Evolutionary conservation across 192 early-diverging fungal genomes (phyloP).

Genomic region (Chytriomyces hyalinus): DNA sequence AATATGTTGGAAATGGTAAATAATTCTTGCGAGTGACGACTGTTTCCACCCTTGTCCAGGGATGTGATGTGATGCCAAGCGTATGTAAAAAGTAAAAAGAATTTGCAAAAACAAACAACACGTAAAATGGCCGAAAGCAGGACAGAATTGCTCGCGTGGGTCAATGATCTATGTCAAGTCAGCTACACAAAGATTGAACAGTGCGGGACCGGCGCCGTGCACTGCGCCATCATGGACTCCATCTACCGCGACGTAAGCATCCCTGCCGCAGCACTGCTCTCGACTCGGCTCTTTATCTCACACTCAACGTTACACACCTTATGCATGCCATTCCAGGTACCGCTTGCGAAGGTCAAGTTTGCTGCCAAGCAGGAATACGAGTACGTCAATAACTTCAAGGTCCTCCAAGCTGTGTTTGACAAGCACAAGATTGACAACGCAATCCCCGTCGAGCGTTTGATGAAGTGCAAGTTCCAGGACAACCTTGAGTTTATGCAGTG

Average conservation of each 20-base stretch:
- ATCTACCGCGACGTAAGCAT: constrained; percentile 61
- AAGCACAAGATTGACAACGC: constrained; percentile 92
- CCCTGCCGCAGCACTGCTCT: not conserved
- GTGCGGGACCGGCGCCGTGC: constrained; percentile 83
- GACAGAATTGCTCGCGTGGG: constrained; percentile 90
- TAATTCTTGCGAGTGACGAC: too few species aligned
- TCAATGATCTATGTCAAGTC: constrained; percentile 87
- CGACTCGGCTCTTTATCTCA: not conserved
- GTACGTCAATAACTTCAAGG: constrained; percentile 93
- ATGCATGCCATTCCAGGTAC: constrained; percentile 56
- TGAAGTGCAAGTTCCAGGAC: constrained; percentile 98
- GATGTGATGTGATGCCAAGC: too few species aligned
- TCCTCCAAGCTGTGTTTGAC: constrained; percentile 86
- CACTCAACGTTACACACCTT: not conserved
- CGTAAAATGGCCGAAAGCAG: constrained; percentile 82
- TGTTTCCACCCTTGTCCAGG: too few species aligned
- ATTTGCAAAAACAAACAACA: not conserved
- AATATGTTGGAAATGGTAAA: too few species aligned
- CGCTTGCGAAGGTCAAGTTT: constrained; percentile 91
- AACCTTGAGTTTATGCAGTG: constrained; percentile 98
- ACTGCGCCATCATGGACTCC: constrained; percentile 80
- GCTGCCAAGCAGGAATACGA: constrained; percentile 90
- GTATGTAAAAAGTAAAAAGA: not conserved
- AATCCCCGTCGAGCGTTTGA: constrained; percentile 86
- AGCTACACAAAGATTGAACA: constrained; percentile 95